Evolutionary conservation across 345 rosid species (phyloP), one percentile per base, ranked within the genome.

Genomic region (Nasturtium officinale): DNA sequence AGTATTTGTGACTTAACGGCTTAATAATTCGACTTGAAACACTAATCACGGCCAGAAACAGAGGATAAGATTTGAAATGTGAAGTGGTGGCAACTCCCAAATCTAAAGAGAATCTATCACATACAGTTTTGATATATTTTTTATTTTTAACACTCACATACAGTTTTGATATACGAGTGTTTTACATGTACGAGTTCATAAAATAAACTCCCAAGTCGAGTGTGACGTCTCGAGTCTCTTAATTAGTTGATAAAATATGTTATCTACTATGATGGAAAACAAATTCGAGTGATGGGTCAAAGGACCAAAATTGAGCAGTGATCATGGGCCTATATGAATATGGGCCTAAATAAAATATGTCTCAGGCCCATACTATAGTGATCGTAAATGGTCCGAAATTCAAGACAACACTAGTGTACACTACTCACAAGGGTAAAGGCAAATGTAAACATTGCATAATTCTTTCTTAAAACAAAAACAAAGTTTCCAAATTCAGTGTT

Each of bases 41-140:
- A 51, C 33, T 56, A 73, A 65, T 73, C 52, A 33, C 48, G 52
- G 32, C 59, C 8, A 2, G 42, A 42, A 29, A 53, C 25, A 11
- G 28, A 63, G 3, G 26, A 53, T 64, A 7, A 33, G 54, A 23
- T 33, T 25, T 32, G 77, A 55, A 23, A 73, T 63, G n/a, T 63
- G 9, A 25, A 58, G 47, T 33, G 6, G 40, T 70, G 9, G 50
- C 59, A 47, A 23, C 18, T 47, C 30, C n/a, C n/a, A 25, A 50
- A 50, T 71, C 5, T 37, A 7, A 25, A 58, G 35, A n/a, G 21
- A 46, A 17, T 56, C 3, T 18, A 8, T 54, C 12, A 52, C 26
- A 67, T 28, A 11, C 30, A 8, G 54, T 18, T 18, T 68, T 45
- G 45, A 69, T 13, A 7, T n/a, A n/a, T n/a, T n/a, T n/a, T n/a